Evolutionary conservation across 768 basidiomycete genomes (phyloP).

Genomic region (Ramaria sp.): DNA sequence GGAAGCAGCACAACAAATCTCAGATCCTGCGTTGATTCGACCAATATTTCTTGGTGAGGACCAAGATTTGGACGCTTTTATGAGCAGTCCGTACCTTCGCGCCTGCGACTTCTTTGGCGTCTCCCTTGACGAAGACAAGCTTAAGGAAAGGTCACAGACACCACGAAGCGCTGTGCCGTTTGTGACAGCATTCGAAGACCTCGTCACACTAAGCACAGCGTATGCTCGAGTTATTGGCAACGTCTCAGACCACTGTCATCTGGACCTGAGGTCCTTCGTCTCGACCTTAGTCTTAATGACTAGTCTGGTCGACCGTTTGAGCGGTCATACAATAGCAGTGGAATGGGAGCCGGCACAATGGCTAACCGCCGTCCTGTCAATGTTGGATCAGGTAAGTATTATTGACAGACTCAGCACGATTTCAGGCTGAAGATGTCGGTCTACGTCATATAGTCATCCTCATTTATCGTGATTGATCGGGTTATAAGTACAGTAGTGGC

Average conservation of each 20-base stretch:
- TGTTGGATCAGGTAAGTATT: conserved; percentile 39
- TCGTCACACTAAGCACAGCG: conserved; percentile 33
- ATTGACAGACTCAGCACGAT: background rate
- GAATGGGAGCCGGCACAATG: conserved; percentile 57
- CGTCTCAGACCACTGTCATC: background rate
- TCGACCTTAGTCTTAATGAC: conserved; percentile 40
- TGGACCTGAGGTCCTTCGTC: conserved; percentile 22
- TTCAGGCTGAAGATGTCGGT: background rate
- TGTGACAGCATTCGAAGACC: conserved; percentile 43
- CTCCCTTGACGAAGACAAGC: conserved; percentile 14
- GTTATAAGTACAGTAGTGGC: conserved; percentile 43
- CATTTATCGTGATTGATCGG: conserved; percentile 63
- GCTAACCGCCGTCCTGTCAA: conserved; percentile 43
- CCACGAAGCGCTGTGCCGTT: conserved; percentile 37
- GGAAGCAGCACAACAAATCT: conserved; percentile 40
- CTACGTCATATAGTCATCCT: conserved; percentile 30
- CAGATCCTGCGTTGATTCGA: conserved; percentile 36
- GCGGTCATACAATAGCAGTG: conserved; percentile 23
- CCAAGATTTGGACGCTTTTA: conserved; percentile 13
- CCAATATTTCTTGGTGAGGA: conserved; percentile 32
- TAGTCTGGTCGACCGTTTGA: conserved; percentile 35
- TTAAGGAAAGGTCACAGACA: background rate
- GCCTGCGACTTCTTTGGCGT: conserved; percentile 55
- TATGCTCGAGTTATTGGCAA: conserved; percentile 24
- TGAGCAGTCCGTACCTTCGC: conserved; percentile 35